Base-by-base conservation (phyloP, 2,329 filamentous ascomycete species). In the Bertia moriformis region DNA sequence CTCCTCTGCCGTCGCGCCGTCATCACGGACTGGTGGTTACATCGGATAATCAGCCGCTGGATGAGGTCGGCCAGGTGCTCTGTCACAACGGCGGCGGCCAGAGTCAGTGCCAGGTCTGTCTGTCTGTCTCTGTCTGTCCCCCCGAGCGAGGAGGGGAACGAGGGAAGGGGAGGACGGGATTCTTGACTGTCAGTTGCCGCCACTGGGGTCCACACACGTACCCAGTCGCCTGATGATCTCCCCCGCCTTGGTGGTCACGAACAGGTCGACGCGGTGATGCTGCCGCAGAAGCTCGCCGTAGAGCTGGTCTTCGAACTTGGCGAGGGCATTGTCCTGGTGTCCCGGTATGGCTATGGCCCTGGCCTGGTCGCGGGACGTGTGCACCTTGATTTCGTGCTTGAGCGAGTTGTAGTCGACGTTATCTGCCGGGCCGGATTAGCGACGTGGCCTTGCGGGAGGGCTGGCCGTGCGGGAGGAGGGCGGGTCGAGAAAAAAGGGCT, bases 351-450 rank as follows among this genome's bases (percentile, higher is more conserved):
- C 69, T 41, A 87, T 74, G 36, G 81, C 79, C 19, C 65, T 66
- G 38, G 77, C 79, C 49, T 82, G 74, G 56, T 79, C 74, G 35
- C 70, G 72, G 12, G 78, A 80, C 2, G 85, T 93, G 53, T 86
- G 73, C 43, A 71, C 71, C 57, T 89, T 91, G 65, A 93, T 89
- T 51, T 84, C 69, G 55, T 83, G 71, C 59, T 93, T 93, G 45
- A 93, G 71, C 38, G 83, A 82, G 56, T 89, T 85, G 66, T 93
- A 93, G 57, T 91, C 85, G 58, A 93, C 76, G 58, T 93, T 91
- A 56, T 88, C 80, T 85, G 55, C n/a, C n/a, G n/a, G n/a, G n/a
- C n/a, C n/a, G n/a, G n/a, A 22, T 45, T 41, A 44, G 46, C 42
- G 37, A 42, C 18, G 41, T 20, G 18, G n/a, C 17, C 27, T n/a